A percentile compares a stretch with the other conserved stretches of the same genome.
Conservation (phyloP, 352 stramenopile genomes). For the Thraustochytrium sp. region DNA sequence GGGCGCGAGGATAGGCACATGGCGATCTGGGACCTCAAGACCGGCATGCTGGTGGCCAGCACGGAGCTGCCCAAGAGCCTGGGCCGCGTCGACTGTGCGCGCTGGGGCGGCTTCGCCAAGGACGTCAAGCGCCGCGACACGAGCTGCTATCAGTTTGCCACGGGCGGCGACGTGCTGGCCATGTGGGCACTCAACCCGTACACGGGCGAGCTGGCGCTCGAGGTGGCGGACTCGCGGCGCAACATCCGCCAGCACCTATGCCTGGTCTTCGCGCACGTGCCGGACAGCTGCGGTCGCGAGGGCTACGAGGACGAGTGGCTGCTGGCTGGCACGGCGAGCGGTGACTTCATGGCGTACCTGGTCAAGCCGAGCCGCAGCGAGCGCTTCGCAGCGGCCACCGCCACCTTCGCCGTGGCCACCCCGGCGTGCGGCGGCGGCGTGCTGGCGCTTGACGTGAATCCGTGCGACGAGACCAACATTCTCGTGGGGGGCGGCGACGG, state of each 20-base stretch:
- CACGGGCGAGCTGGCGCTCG: constrained; percentile 63
- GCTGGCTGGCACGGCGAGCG: not conserved
- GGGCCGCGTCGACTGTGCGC: not conserved
- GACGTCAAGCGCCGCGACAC: constrained; percentile 83
- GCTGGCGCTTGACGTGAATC: constrained; percentile 54
- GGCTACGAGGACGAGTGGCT: constrained; percentile 27
- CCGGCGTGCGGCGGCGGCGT: constrained; percentile 72
- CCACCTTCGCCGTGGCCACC: constrained; percentile 57
- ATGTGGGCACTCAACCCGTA: constrained; percentile 78
- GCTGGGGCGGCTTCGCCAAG: constrained; percentile 61
- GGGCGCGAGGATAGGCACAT: not conserved
- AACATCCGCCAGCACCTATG: constrained; percentile 49
- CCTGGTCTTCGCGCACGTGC: constrained; percentile 34
- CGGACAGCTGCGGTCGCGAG: constrained; percentile 14
- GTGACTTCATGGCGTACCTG: constrained; percentile 28
- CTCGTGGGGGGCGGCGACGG: constrained; percentile 69
- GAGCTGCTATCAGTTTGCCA: constrained; percentile 74
- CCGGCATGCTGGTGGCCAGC: constrained; percentile 14
- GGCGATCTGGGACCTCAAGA: constrained; percentile 1
- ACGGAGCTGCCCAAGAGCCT: constrained; percentile 21
- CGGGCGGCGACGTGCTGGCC: constrained; percentile 64
- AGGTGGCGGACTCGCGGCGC: constrained; percentile 58
- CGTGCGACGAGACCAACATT: constrained; percentile 44
- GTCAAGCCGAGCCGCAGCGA: constrained; percentile 1
- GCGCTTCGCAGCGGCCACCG: not conserved